Conservation (phyloP, 73 alveolate species). For the Paramecium sonneborni region DNA sequence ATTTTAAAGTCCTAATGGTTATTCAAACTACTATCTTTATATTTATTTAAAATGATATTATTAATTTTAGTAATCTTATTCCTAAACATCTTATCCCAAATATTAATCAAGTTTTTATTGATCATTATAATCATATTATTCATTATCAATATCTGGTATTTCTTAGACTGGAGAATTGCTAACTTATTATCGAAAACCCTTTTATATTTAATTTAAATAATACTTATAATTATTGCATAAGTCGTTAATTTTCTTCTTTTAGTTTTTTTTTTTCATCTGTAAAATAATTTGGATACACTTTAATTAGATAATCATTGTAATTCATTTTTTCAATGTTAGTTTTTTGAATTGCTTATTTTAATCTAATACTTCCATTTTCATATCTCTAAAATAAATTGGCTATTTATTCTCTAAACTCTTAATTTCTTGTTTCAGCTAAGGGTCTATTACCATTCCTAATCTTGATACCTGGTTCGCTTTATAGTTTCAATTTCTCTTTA, state of each 20-base stretch:
- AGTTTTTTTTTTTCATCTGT: conserved; percentile 10
- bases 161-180: background rate
- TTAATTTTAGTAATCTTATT: background rate
- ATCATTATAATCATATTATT: background rate
- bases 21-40: background rate
- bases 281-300: conserved; percentile 37
- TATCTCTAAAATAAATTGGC: conserved; percentile 24
- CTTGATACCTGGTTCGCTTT: background rate
- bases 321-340: conserved; percentile 22
- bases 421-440: background rate
- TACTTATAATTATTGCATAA: background rate
- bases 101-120: background rate
- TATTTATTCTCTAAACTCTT: conserved; percentile 23
- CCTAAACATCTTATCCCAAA: background rate
- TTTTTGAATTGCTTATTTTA: conserved; percentile 16
- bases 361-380: conserved; percentile 13
- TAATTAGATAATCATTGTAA: background rate
- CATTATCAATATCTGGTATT: background rate
- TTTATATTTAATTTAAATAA: background rate
- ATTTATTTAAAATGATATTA: too few relatives aligned
- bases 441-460: background rate
- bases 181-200: background rate
- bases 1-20: background rate
- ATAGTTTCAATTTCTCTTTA: background rate
- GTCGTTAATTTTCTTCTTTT: conserved; percentile 10